phyloP scores from a whole-genome alignment of 164 flowering plant species.

The Vitis labrusca region DNA sequence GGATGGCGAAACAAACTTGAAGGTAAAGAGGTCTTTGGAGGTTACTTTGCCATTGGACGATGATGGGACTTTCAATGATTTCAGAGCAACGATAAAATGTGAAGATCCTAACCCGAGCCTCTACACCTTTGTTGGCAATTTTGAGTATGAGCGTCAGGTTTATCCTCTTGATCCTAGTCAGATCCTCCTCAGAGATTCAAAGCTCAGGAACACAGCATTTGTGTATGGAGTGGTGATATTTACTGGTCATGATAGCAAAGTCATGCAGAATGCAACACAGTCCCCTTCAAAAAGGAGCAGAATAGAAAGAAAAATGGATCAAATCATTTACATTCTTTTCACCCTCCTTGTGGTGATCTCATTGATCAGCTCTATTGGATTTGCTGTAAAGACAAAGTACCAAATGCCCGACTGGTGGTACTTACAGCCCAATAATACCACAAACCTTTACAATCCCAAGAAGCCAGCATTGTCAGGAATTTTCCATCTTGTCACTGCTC shows the following conservation, averaged over 20 bases:
- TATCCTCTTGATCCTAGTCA: conserved; percentile 78
- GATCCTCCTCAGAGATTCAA: conserved; percentile 86
- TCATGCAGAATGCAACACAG: conserved; percentile 82
- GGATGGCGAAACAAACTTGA: conserved; percentile 93
- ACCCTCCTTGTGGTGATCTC: conserved; percentile 68
- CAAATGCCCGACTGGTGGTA: conserved; percentile 81
- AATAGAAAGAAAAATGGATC: conserved; percentile 79
- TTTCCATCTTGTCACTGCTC: conserved; percentile 79
- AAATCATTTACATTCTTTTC: conserved; percentile 74
- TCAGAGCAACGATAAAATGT: conserved; percentile 61
- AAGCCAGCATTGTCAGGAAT: conserved; percentile 49
- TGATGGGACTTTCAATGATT: conserved; percentile 58
- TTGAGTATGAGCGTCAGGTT: conserved; percentile 64
- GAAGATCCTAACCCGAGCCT: conserved; percentile 90
- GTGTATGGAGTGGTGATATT: conserved; percentile 84
- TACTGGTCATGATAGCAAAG: conserved; percentile 87
- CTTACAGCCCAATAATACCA: conserved; percentile 40
- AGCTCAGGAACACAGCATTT: conserved; percentile 75
- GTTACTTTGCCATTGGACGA: conserved; percentile 57
- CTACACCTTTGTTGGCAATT: conserved; percentile 81
- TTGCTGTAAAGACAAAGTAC: conserved; percentile 54
- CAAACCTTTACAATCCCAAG: conserved; percentile 45
- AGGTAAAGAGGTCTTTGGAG: conserved; percentile 77
- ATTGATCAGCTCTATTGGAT: conserved; percentile 73
- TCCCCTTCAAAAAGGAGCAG: conserved; percentile 92